Conservation (phyloP, 306 rosid species). For the Vigna unguiculata region DNA sequence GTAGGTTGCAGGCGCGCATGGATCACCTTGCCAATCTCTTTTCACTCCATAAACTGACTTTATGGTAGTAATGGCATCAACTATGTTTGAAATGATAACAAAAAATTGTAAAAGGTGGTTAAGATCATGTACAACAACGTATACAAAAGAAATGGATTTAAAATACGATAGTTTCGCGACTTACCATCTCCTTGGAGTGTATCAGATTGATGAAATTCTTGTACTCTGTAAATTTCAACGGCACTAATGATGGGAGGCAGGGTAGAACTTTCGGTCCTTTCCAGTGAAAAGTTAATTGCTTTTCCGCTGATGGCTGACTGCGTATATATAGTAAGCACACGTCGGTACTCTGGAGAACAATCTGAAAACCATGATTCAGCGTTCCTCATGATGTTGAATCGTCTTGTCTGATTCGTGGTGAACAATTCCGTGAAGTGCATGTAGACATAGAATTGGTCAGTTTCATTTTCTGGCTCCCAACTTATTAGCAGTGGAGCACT, state of each 20-base stretch:
- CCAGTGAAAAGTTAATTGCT: not conserved
- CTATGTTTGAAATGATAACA: slow-evolving; percentile 4
- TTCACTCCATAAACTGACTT: slow-evolving; percentile 50
- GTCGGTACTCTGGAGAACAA: not conserved
- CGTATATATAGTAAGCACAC: accelerated
- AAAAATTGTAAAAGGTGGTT: too few relatives aligned
- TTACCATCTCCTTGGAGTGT: slow-evolving; percentile 52
- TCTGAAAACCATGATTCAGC: not conserved
- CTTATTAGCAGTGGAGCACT: slow-evolving; percentile 4
- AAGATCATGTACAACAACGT: too few relatives aligned
- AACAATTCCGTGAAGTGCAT: slow-evolving; percentile 49
- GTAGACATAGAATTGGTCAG: slow-evolving; percentile 30
- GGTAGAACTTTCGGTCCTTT: slow-evolving; percentile 34
- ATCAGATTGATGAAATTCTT: slow-evolving; percentile 22
- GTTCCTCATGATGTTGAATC: slow-evolving; percentile 24
- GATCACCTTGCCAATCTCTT: slow-evolving; percentile 65
- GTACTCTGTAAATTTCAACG: slow-evolving; percentile 33
- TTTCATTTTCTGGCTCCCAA: not conserved
- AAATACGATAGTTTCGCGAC: too few relatives aligned
- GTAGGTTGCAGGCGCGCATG: slow-evolving; percentile 53
- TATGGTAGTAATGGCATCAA: slow-evolving; percentile 54
- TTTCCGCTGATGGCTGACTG: not conserved
- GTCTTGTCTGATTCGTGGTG: slow-evolving; percentile 39
- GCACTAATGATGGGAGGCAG: slow-evolving; percentile 52
- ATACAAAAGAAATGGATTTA: not conserved